A percentile compares a stretch with the other conserved stretches of the same genome.
Conservation (phyloP, 139 green algal species). For the Volvox africanus region DNA sequence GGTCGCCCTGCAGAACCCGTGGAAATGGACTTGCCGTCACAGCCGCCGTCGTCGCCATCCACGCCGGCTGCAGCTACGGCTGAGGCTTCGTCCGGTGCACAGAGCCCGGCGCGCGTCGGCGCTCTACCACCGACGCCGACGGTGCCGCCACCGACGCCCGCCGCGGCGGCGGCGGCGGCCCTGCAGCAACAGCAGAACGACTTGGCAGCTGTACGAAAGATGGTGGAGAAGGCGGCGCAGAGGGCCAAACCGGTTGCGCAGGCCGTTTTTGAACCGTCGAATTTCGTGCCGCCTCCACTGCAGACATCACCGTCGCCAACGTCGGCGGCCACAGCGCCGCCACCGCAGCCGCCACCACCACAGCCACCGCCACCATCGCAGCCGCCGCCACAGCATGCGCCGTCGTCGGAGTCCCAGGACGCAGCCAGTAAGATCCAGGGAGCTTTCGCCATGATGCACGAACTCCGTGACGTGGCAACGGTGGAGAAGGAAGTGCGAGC, state of each 20-base stretch:
- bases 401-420: neutral
- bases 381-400: neutral
- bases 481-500: conserved; percentile 16
- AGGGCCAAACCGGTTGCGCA: neutral
- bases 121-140: conserved; percentile 4
- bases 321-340: neutral
- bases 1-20: neutral
- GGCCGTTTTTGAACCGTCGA: conserved; percentile 17
- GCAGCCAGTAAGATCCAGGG: conserved; percentile 21
- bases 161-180: neutral
- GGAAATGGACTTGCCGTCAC: conserved; percentile 19
- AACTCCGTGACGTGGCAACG: neutral
- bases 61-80: neutral
- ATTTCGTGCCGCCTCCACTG: neutral
- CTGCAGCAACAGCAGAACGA: conserved; percentile 27
- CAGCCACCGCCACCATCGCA: too few relatives aligned
- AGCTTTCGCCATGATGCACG: conserved; percentile 17
- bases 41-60: neutral
- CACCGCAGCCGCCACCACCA: too few relatives aligned
- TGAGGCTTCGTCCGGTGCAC: neutral
- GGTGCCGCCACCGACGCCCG: conserved; percentile 14
- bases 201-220: conserved; percentile 12
- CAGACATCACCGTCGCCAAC: neutral
- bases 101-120: neutral
- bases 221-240: conserved; percentile 46